These are phyloP conservation scores for Zanthoxylum bungeanum DNA, from an alignment of 345 rosid species.

Conservation along the genomic window DNA sequence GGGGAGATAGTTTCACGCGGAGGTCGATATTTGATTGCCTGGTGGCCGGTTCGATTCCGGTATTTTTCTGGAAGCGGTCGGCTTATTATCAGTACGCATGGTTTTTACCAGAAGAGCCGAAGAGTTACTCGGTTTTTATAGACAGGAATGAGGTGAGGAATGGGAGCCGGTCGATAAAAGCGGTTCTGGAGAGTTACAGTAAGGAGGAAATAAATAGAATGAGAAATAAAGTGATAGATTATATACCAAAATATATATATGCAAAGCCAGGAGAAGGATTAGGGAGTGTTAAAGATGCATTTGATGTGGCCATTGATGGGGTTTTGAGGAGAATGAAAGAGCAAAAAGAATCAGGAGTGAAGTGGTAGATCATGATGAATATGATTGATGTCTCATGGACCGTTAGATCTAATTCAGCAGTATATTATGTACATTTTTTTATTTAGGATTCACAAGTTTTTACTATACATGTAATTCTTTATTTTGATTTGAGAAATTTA, in stretches of 20 bases:
- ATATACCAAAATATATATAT: conserved; percentile 70
- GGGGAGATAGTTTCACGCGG: conserved; percentile 96
- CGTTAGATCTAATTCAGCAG: neutral
- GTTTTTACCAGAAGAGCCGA: conserved; percentile 77
- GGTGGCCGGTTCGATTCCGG: conserved; percentile 96
- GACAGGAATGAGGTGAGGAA: conserved; percentile 71
- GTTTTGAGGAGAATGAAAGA: conserved; percentile 74
- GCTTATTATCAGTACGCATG: conserved; percentile 89
- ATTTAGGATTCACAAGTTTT: too few relatives aligned
- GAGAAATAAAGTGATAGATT: conserved; percentile 75
- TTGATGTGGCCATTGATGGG: conserved; percentile 88
- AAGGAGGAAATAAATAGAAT: conserved; percentile 59
- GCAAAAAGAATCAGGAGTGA: conserved; percentile 58
- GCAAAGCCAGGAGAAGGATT: conserved; percentile 59
- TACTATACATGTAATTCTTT: too few relatives aligned
- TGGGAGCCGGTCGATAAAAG: conserved; percentile 51
- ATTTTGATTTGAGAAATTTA: too few relatives aligned
- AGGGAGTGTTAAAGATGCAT: conserved; percentile 72
- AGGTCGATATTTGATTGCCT: conserved; percentile 91
- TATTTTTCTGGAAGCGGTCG: conserved; percentile 80
- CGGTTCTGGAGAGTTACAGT: conserved; percentile 61
- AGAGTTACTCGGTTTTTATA: conserved; percentile 75
- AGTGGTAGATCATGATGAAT: conserved; percentile 57
- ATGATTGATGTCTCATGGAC: too few relatives aligned
- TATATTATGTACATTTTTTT: too few relatives aligned